These are phyloP conservation scores for Coniochaeta hoffmannii DNA, from an alignment of 2,329 filamentous ascomycete genomes.

Conservation along the genomic window DNA sequence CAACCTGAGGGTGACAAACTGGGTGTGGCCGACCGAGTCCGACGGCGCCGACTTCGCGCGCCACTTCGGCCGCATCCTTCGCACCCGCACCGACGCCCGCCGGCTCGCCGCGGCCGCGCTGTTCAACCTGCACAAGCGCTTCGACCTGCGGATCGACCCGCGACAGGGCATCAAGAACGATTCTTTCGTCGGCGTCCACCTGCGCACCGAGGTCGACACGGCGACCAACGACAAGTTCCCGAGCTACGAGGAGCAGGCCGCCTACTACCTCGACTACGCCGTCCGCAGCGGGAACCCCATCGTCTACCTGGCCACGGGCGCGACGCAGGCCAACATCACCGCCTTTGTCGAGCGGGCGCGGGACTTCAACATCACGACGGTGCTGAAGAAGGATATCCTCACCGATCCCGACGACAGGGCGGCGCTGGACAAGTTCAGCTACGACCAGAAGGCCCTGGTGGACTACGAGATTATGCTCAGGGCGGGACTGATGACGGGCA, in stretches of 20 bases:
- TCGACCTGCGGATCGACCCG: slow-evolving; percentile 18
- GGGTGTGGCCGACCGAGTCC: slow-evolving; percentile 23
- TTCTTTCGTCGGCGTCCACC: slow-evolving; percentile 25
- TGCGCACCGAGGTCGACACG: slow-evolving; percentile 26
- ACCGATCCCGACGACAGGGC: slow-evolving; percentile 23
- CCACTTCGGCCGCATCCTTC: slow-evolving; percentile 31
- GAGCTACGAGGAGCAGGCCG: slow-evolving; percentile 23
- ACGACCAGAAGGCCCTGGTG: slow-evolving; percentile 41
- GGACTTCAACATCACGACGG: slow-evolving; percentile 29
- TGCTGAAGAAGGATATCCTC: slow-evolving; percentile 35
- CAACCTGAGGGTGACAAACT: slow-evolving; percentile 19
- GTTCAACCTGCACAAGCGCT: slow-evolving; percentile 22
- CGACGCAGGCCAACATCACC: slow-evolving; percentile 24
- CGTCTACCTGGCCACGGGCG: slow-evolving; percentile 36
- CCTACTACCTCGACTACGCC: slow-evolving; percentile 23
- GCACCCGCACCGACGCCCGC: slow-evolving; percentile 24
- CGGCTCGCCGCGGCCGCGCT: slow-evolving; percentile 25
- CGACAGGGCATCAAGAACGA: slow-evolving; percentile 13
- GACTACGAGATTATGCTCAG: slow-evolving; percentile 42
- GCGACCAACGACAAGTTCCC: slow-evolving; percentile 15
- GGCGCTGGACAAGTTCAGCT: slow-evolving; percentile 28
- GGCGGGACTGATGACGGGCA: slow-evolving; percentile 33
- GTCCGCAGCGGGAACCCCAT: slow-evolving; percentile 18
- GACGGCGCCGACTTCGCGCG: slow-evolving; percentile 20
- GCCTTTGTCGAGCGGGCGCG: slow-evolving; percentile 27